Evolutionary conservation across 148 eudicot genomes (phyloP).

Genomic region (Fallopia convolvulus): DNA sequence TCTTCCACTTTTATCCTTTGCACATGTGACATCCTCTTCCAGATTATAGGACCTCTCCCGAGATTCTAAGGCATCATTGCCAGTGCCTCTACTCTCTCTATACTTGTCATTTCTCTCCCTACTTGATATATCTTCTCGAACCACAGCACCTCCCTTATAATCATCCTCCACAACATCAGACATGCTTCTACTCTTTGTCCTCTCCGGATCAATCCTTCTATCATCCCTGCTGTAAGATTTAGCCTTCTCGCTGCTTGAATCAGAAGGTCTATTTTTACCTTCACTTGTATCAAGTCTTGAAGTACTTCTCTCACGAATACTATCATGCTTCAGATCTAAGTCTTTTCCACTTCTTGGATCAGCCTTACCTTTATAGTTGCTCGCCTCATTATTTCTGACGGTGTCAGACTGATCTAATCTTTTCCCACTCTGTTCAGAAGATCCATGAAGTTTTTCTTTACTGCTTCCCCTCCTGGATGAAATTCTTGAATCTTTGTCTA

Average conservation of each 20-base stretch:
- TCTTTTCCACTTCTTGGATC: conserved; percentile 27
- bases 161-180: conserved; percentile 44
- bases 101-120: conserved; percentile 41
- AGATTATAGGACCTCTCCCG: conserved; percentile 36
- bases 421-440: conserved; percentile 33
- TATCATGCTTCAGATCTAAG: conserved; percentile 33
- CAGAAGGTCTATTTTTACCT: conserved; percentile 27
- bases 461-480: conserved; percentile 34
- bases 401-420: conserved; percentile 54
- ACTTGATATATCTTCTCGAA: conserved; percentile 31
- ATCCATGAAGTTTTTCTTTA: conserved; percentile 38
- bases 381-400: conserved; percentile 28
- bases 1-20: conserved; percentile 36
- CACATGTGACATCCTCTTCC: conserved; percentile 31
- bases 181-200: conserved; percentile 43
- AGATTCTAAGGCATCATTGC: conserved; percentile 29
- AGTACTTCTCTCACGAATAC: conserved; percentile 28
- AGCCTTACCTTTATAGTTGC: conserved; percentile 20
- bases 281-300: conserved; percentile 27
- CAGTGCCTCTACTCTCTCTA: conserved; percentile 32
- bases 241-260: conserved; percentile 35
- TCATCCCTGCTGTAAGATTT: conserved; percentile 46
- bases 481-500: conserved; percentile 36
- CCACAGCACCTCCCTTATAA: conserved; percentile 23
- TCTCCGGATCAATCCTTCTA: conserved; percentile 41